These are phyloP conservation scores for Neoarthrinium moseri DNA, from an alignment of 2,329 filamentous ascomycete species.

Conservation along the genomic window DNA sequence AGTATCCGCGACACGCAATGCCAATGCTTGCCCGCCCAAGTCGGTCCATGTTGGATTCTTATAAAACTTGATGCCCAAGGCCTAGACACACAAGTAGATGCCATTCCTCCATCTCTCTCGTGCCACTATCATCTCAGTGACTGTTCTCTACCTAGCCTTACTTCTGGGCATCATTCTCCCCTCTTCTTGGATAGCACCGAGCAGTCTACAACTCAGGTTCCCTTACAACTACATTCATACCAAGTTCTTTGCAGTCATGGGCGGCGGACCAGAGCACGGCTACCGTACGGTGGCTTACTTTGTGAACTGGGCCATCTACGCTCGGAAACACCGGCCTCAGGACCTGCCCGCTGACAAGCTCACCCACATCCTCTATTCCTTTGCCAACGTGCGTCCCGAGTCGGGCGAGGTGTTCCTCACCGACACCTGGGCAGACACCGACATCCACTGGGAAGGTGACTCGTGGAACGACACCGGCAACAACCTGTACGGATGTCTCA, in stretches of 20 bases:
- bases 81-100: neutral
- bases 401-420: constrained; percentile 76
- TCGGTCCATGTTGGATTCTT: no score
- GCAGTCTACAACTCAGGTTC: neutral
- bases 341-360: constrained; percentile 78
- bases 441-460: constrained; percentile 72
- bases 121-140: neutral
- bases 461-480: constrained; percentile 70
- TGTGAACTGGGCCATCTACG: constrained; percentile 86
- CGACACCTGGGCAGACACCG: constrained; percentile 64
- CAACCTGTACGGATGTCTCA: constrained; percentile 86
- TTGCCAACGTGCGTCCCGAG: constrained; percentile 80
- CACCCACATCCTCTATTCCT: constrained; percentile 87
- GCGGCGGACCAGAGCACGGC: constrained; percentile 42
- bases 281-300: constrained; percentile 72
- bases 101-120: neutral
- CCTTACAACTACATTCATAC: neutral
- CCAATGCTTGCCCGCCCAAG: neutral
- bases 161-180: constrained; percentile 4
- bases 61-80: constrained; percentile 4
- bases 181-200: neutral
- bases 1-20: constrained; percentile 8
- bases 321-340: constrained; percentile 79
- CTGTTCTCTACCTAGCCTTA: constrained; percentile 3
- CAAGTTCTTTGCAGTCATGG: constrained; percentile 30